Conservation (phyloP, 2,329 filamentous ascomycete genomes). For the Akanthomyces lecanii region DNA sequence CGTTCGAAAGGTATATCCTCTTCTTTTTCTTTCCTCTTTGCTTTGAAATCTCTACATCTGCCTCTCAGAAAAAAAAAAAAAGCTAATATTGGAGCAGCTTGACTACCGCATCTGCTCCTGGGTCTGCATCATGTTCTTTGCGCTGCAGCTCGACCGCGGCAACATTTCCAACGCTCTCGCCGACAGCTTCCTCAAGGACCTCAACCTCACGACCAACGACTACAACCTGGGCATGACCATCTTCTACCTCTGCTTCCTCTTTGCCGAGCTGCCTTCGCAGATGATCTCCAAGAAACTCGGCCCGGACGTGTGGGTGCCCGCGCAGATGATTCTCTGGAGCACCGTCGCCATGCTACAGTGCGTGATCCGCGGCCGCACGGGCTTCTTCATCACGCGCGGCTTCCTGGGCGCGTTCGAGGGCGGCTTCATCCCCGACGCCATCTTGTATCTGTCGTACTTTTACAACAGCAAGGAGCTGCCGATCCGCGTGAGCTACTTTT, state of each 20-base stretch:
- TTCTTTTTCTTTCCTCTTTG: no score
- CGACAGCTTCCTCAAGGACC: constrained; percentile 39
- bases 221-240: constrained; percentile 48
- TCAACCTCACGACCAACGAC: constrained; percentile 38
- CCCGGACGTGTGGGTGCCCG: constrained; percentile 47
- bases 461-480: constrained; percentile 39
- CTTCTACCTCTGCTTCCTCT: constrained; percentile 47
- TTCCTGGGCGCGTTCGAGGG: constrained; percentile 35
- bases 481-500: constrained; percentile 38
- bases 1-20: constrained; percentile 7
- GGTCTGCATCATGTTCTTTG: constrained; percentile 46
- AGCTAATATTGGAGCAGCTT: constrained; percentile 19
- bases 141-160: constrained; percentile 42
- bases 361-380: constrained; percentile 13
- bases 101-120: constrained; percentile 37
- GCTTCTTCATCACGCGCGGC: constrained; percentile 25
- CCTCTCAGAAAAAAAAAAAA: background rate
- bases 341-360: constrained; percentile 37
- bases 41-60: background rate
- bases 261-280: constrained; percentile 55
- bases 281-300: constrained; percentile 51
- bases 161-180: constrained; percentile 41
- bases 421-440: constrained; percentile 38
- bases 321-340: constrained; percentile 52
- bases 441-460: constrained; percentile 42